phyloP scores from a whole-genome alignment of 495 filamentous ascomycete species.

The Alectoria sarmentosa region DNA sequence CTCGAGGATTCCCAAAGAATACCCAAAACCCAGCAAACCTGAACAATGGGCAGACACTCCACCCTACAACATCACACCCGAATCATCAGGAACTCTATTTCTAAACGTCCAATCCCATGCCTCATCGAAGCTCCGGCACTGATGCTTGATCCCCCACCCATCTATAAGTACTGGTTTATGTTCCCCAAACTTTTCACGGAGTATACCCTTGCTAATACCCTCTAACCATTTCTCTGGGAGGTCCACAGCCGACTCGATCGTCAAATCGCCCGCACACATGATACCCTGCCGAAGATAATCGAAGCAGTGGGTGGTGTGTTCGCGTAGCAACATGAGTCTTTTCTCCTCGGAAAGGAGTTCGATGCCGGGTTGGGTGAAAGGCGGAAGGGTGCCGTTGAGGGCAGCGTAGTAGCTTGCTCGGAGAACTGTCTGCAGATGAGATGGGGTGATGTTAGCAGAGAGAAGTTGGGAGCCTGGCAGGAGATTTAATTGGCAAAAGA shows the following conservation, averaged over 20 bases:
- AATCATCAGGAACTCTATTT: not conserved
- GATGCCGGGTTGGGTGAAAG: not conserved
- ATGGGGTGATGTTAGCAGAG: not conserved
- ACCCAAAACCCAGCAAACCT: not conserved
- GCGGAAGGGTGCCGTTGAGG: not conserved
- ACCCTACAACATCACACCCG: not conserved
- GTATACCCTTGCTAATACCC: not conserved
- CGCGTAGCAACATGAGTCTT: not conserved
- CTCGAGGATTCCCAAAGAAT: not conserved
- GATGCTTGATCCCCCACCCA: slow-evolving; percentile 1
- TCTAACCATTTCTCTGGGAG: not conserved
- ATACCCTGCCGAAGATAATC: not conserved
- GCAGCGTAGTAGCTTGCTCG: slow-evolving; percentile 1
- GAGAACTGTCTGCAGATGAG: not conserved
- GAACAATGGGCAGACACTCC: too few relatives aligned
- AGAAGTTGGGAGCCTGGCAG: not conserved
- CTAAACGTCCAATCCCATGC: not conserved
- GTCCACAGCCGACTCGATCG: not conserved
- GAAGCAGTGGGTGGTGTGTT: not conserved
- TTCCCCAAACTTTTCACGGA: not conserved
- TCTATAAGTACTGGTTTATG: not conserved
- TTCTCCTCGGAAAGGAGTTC: not conserved
- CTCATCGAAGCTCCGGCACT: not conserved
- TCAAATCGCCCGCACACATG: not conserved
- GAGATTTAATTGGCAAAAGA: not conserved